phyloP scores from a whole-genome alignment of 2,329 filamentous ascomycete genomes.

The Lizonia empirigonia region DNA sequence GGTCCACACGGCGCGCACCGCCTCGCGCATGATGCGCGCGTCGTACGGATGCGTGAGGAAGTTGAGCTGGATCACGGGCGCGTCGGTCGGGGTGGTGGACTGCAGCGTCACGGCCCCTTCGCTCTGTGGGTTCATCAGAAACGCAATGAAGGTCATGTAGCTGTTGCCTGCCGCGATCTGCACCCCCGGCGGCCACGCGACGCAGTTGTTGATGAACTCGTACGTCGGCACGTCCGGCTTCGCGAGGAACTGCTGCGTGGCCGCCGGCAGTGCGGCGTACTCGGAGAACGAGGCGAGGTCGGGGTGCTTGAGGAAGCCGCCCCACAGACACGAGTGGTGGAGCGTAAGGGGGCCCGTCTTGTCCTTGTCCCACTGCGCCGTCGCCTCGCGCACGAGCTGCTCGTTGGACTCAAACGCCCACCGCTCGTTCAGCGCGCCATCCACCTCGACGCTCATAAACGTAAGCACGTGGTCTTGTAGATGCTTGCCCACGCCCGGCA shows the following conservation, averaged over 20 bases:
- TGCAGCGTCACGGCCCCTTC: conserved; percentile 59
- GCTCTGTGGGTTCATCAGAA: conserved; percentile 59
- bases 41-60: conserved; percentile 63
- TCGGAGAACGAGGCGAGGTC: conserved; percentile 48
- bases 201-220: conserved; percentile 54
- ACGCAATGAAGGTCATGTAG: conserved; percentile 41
- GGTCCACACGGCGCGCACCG: conserved; percentile 48
- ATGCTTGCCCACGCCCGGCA: conserved; percentile 53
- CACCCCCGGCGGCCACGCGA: conserved; percentile 35
- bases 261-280: conserved; percentile 53
- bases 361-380: conserved; percentile 52
- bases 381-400: conserved; percentile 49
- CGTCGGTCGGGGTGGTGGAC: conserved; percentile 58
- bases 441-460: conserved; percentile 54
- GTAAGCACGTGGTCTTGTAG: conserved; percentile 55
- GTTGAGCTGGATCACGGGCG: conserved; percentile 60
- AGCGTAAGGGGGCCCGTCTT: conserved; percentile 39
- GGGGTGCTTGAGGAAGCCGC: conserved; percentile 59
- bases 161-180: conserved; percentile 42
- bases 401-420: conserved; percentile 48
- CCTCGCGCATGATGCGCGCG: conserved; percentile 41
- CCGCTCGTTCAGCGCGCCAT: conserved; percentile 46
- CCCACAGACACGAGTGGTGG: conserved; percentile 57
- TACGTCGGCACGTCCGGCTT: conserved; percentile 62
- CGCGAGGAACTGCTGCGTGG: conserved; percentile 53